Evolutionary conservation across 495 filamentous ascomycete genomes (phyloP).

Genomic region (Cercophora scortea): DNA sequence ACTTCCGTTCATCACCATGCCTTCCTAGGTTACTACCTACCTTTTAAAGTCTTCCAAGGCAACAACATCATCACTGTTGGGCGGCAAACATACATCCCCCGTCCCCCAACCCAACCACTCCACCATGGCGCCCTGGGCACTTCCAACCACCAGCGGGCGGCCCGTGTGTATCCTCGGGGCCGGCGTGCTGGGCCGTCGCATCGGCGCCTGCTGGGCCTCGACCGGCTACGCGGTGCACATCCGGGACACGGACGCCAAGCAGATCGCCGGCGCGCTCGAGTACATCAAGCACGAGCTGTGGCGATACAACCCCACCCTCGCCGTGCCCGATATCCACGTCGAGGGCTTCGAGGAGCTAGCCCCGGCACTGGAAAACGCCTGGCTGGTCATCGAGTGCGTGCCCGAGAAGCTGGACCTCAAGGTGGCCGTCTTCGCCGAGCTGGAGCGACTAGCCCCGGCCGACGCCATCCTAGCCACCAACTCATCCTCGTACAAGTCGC

Average conservation of each 20-base stretch:
- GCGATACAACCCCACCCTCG: conserved; percentile 12
- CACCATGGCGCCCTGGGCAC: conserved; percentile 7
- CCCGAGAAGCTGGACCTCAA: conserved; percentile 48
- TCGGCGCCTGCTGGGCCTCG: conserved; percentile 21
- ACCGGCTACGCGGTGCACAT: conserved; percentile 27
- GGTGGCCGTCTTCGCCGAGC: conserved; percentile 38
- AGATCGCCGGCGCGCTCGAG: conserved; percentile 16
- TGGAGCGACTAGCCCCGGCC: conserved; percentile 29
- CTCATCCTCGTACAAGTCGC: conserved; percentile 41
- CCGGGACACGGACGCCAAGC: conserved; percentile 12
- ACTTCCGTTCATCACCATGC: neutral
- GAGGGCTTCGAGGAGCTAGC: conserved; percentile 26
- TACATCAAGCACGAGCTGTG: conserved; percentile 15
- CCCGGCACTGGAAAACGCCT: conserved; percentile 34
- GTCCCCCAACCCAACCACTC: too few relatives aligned
- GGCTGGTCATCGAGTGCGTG: conserved; percentile 47
- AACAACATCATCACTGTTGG: too few relatives aligned
- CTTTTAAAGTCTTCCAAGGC: too few relatives aligned
- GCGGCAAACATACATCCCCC: too few relatives aligned
- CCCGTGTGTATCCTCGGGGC: conserved; percentile 14
- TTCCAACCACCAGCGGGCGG: conserved; percentile 7
- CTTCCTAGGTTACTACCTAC: too few relatives aligned
- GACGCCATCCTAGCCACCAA: conserved; percentile 47
- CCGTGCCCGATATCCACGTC: conserved; percentile 5
- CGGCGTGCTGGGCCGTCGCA: conserved; percentile 21